Conservation (phyloP, 768 basidiomycete genomes). For the Leccinum fibrillosum region DNA sequence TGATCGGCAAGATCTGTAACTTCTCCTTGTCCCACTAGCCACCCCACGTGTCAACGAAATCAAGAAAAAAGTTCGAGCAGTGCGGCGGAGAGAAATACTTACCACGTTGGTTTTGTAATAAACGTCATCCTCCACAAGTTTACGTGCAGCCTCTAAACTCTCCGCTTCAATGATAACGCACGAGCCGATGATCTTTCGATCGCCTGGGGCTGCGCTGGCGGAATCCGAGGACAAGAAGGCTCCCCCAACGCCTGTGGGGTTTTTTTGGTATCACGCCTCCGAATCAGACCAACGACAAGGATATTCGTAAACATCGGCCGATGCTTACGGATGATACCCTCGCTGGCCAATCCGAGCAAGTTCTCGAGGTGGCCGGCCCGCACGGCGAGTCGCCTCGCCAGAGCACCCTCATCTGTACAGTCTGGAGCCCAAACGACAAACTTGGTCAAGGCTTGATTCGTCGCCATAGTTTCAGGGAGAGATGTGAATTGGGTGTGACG, state of each 20-base stretch:
- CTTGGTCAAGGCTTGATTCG: constrained; percentile 14
- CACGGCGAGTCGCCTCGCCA: constrained; percentile 51
- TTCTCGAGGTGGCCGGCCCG: constrained; percentile 48
- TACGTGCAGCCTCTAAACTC: constrained; percentile 41
- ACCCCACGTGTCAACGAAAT: not conserved
- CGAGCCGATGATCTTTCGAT: constrained; percentile 59
- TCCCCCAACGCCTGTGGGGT: constrained; percentile 49
- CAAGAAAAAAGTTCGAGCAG: not conserved
- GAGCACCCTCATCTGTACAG: constrained; percentile 52
- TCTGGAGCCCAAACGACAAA: constrained; percentile 70
- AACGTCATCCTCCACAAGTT: constrained; percentile 23
- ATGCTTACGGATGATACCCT: constrained; percentile 50
- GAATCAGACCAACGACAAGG: constrained; percentile 9
- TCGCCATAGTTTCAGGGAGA: constrained; percentile 17
- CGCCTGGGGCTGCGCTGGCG: constrained; percentile 40
- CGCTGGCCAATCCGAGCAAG: constrained; percentile 33
- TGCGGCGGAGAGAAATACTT: not conserved
- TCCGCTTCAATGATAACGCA: constrained; percentile 53
- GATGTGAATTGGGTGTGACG: not conserved
- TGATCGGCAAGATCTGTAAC: constrained; percentile 47
- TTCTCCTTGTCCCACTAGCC: constrained; percentile 58
- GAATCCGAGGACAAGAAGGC: constrained; percentile 56
- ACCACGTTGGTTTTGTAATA: constrained; percentile 26
- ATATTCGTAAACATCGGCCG: not conserved
- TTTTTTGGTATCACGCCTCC: not conserved